Evolutionary conservation across 805 yeast genomes (phyloP), one percentile per base, ranked within the genome.

Genomic region (Cyberlindnera japonica): DNA sequence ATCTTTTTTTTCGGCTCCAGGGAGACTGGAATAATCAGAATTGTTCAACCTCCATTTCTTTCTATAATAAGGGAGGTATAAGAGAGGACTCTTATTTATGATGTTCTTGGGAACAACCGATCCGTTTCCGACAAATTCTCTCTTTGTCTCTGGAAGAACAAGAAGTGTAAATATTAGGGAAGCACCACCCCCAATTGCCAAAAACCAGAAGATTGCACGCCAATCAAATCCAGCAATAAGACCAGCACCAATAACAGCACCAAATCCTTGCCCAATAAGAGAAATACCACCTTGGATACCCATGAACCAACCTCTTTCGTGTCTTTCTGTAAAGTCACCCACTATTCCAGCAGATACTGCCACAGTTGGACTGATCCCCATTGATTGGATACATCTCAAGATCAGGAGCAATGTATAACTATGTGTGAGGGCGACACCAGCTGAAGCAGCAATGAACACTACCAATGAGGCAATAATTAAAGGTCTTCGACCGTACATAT

Each of bases 131-230:
- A 79, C 91, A 8, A 83, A 57, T 6, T 73, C 60, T 41, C 95
- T 69, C 29, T 74, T 73, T 0, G 96, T 89, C 55, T 89, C 96
- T 1, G 95, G 95, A n/a, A 88, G 59, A 4, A 70, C 40, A 2
- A 71, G 23, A 3, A 62, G 40, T 1, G 67, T 59, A 0, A 61
- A 14, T 0, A 64, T 1, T 1, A 71, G 45, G 3, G 77, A 66
- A 2, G 59, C 44, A 4, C 81, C 81, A 24, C 82, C 75, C 7
- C 83, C 78, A 19, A 83, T 79, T 1, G 84, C 77, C 38, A 84
- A 61, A 46, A 88, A 84, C 78, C 87, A 78, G 51, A 84, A 83
- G 9, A 81, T 74, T 0, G 88, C 77, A 50, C 90, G 69, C 95
- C 96, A 88, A 15, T 77, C 68, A 49, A 71, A 67, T 16, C 66